Base-by-base conservation (phyloP, 257 asterid genomes). In the Mentha longifolia region DNA sequence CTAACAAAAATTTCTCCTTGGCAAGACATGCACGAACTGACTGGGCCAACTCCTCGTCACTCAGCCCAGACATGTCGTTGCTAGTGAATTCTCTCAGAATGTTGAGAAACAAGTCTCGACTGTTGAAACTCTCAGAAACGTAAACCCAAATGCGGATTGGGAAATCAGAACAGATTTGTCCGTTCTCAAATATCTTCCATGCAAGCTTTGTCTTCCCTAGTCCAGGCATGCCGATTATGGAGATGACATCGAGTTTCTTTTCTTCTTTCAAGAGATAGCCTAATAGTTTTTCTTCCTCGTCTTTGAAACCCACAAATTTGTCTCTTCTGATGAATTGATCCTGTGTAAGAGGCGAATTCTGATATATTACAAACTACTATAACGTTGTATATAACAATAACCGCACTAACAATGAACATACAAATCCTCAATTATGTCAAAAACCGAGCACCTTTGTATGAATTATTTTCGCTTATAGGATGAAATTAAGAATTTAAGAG, bases 171-270 rank as follows among this genome's bases (percentile, higher is more conserved):
- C 63, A 33, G 43, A 78, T 63, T 1, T 55, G 0, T 1, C 56
- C 41, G 17, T 51, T 61, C 22, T 51, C 57, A 45, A 14, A 71
- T 6, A 81, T 55, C 71, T 74, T 78, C 43, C 70, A 57, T 8
- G 85, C 85, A 11, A 81, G 45, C 15, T 83, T 81, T 30, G 85
- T 78, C 71, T 81, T 81, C 13, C 83, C 85, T 30, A 81, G 71
- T 0, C 83, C 85, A 9, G 85, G 76, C 85, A 81, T 81, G 1
- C 85, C 85, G n/a, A 81, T 68, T 37, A 81, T 78, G 42, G 83
- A 68, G 55, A 76, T 63, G n/a, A 69, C 81, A 42, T 79, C 83
- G 3, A 81, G 82, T 12, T 74, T 20, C 61, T 15, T n/a, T 2
- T 1, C 71, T 20, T 47, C 17, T 50, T 74, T 78, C 6, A 0